Percentiles rank a stretch among this genome's conserved stretches.
These are phyloP conservation scores for Yamadazyma atmosphaerica DNA, from an alignment of 1,139 yeast genomes.

Conservation along the genomic window DNA sequence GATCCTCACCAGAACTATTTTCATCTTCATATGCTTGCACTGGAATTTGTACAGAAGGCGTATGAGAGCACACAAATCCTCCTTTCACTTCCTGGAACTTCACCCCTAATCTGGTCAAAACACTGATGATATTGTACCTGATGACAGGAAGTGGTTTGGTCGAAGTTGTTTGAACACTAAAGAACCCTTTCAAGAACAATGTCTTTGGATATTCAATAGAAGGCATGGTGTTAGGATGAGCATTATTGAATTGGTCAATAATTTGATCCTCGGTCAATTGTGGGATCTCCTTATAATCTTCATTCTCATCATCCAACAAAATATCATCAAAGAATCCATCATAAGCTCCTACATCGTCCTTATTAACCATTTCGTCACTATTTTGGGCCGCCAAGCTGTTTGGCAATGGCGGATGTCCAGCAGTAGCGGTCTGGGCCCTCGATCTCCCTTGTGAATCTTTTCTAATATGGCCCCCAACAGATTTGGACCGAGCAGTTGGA, in stretches of 20 bases:
- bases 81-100: slow-evolving; percentile 89
- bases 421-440: slow-evolving; percentile 18
- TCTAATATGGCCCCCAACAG: slow-evolving; percentile 75
- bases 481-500: slow-evolving; percentile 87
- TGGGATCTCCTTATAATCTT: slow-evolving; percentile 35
- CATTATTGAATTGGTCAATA: slow-evolving; percentile 63
- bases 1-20: slow-evolving; percentile 24
- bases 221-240: slow-evolving; percentile 84
- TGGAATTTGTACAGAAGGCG: slow-evolving; percentile 43
- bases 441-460: slow-evolving; percentile 50
- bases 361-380: slow-evolving; percentile 38
- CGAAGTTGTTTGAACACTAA: slow-evolving; percentile 93
- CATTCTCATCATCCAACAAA: slow-evolving; percentile 43
- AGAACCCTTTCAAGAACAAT: slow-evolving; percentile 88
- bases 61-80: slow-evolving; percentile 85
- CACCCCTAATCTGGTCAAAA: slow-evolving; percentile 75
- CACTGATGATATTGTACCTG: slow-evolving; percentile 79
- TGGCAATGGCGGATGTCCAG: slow-evolving; percentile 52
- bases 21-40: slow-evolving; percentile 18
- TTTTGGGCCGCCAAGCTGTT: slow-evolving; percentile 42
- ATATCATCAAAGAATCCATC: slow-evolving; percentile 71
- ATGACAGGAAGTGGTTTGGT: slow-evolving; percentile 90
- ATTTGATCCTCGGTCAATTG: slow-evolving; percentile 62
- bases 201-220: slow-evolving; percentile 93
- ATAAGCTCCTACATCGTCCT: slow-evolving; percentile 17